Evolutionary conservation across 805 yeast genomes (phyloP), one percentile per base, ranked within the genome.

Genomic region (Yueomyces sp.): DNA sequence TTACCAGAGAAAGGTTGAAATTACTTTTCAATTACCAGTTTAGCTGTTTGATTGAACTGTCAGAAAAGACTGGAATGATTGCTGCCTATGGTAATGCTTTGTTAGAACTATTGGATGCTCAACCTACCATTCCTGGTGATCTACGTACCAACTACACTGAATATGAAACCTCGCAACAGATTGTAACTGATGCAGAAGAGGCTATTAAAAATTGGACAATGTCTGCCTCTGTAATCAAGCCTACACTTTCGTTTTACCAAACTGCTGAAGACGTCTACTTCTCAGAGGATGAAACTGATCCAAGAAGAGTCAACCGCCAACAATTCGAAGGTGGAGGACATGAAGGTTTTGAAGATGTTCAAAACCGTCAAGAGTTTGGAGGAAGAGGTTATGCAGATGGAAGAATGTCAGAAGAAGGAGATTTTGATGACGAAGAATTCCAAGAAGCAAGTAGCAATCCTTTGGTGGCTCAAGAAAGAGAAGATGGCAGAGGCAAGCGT

Each of bases 81-180:
- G 96, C 97, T 56, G 96, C 96, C 61, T 92, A 92, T 75, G 97
- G 97, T 71, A 90, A 90, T 74, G 96, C 96, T 39, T 72, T 90
- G 53, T 76, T 92, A 62, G 97, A 92, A 74, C 79, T 90, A 62
- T 77, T 90, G 64, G 97, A 90, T 65, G 97, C 90, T 68, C 70
- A 92, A 52, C 95, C 97, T 51, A 96, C 92, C 52, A 90, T 96
- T 54, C 98, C 98, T 51, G 98, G 98, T 73, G 97, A 90, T 74
- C 81, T 95, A 52, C 86, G 97, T 74, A 88, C 95, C 41, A 90
- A 95, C 48, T 90, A 92, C 69, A 97, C 90, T 62, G 97, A 97
- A 53, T 90, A 87, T 67, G 96, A 90, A 66, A 95, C 96, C 47
- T 84, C 96, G 49, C 87, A 87, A 75, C 97, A 92, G 74, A 86